phyloP scores from a whole-genome alignment of 371 early-diverging fungal species.

The Syncephalastrum contaminatum region DNA sequence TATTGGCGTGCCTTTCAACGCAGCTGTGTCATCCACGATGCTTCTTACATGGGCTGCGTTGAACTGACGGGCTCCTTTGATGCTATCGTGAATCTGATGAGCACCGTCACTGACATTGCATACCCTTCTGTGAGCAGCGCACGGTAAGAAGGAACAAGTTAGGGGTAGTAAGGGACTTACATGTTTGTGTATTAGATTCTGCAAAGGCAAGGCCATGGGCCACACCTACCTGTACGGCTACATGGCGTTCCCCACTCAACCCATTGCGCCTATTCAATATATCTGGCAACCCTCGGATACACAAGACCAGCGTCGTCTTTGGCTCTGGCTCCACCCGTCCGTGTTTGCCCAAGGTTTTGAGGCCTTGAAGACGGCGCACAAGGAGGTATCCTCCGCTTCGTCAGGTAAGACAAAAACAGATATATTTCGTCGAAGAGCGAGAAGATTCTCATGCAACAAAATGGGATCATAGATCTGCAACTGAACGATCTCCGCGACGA shows the following conservation, averaged over 20 bases:
- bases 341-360: conserved; percentile 40
- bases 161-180: neutral
- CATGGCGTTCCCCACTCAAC: conserved; percentile 53
- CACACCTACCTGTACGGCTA: conserved; percentile 50
- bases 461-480: conserved; percentile 11
- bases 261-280: conserved; percentile 64
- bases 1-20: conserved; percentile 77
- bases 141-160: conserved; percentile 37
- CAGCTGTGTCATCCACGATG: conserved; percentile 76
- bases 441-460: neutral
- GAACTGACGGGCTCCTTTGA: conserved; percentile 63
- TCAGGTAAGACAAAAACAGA: neutral
- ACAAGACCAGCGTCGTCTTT: conserved; percentile 35
- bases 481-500: conserved; percentile 42
- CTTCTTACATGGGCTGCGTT: conserved; percentile 74
- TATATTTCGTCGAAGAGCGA: neutral
- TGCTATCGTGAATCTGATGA: conserved; percentile 51
- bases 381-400: neutral
- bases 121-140: conserved; percentile 59
- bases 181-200: conserved; percentile 45
- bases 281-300: conserved; percentile 60
- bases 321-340: conserved; percentile 73
- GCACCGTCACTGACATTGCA: conserved; percentile 61
- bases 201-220: conserved; percentile 63
- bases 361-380: neutral